Percentiles rank a stretch among this genome's conserved stretches.
These are phyloP conservation scores for Galeopsis tetrahit DNA, from an alignment of 257 asterid genomes.

Conservation along the genomic window DNA sequence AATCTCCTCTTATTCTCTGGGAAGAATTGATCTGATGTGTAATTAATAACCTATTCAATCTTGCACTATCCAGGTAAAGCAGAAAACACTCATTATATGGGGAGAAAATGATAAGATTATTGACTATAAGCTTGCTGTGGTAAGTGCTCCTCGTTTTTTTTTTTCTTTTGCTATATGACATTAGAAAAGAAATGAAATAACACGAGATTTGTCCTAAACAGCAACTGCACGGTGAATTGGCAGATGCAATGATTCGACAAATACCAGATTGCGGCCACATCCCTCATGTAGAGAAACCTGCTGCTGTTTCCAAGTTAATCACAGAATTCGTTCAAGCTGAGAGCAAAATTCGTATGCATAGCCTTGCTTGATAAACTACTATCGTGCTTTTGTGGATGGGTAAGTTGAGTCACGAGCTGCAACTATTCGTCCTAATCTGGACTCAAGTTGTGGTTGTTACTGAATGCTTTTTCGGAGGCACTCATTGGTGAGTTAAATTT, in stretches of 20 bases:
- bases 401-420: conserved; percentile 13
- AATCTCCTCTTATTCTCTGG: neutral
- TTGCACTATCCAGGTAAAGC: conserved; percentile 65
- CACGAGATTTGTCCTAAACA: conserved; percentile 37
- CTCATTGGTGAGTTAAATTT: neutral
- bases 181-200: neutral
- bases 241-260: conserved; percentile 73
- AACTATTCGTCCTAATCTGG: conserved; percentile 6
- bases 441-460: neutral
- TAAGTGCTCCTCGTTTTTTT: conserved; percentile 38
- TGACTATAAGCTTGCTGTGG: conserved; percentile 82
- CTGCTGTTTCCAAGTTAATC: conserved; percentile 67
- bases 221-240: conserved; percentile 84
- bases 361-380: conserved; percentile 29
- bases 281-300: conserved; percentile 93
- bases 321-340: conserved; percentile 52
- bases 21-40: conserved; percentile 6
- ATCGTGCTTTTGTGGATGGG: neutral
- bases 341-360: conserved; percentile 24
- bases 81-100: conserved; percentile 86
- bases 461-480: neutral
- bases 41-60: neutral
- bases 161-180: neutral
- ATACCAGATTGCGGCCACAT: conserved; percentile 88
- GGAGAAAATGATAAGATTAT: conserved; percentile 93